Conservation (phyloP, 176 grass and related monocot genomes). For the Eleusine coracana region DNA sequence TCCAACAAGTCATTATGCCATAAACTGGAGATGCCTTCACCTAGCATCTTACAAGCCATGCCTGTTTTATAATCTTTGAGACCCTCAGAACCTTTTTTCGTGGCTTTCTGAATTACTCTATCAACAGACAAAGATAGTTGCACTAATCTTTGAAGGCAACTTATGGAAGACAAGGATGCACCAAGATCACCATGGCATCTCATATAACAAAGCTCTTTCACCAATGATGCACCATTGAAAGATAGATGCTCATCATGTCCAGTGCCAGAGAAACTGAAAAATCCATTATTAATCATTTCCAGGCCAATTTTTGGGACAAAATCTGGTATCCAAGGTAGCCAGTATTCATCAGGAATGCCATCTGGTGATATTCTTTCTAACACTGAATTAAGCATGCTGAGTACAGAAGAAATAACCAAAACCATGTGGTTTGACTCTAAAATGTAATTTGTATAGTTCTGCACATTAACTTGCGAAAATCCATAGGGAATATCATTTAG, state of each 20-base stretch:
- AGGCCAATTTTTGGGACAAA: conserved; percentile 93
- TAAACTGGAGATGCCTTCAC: conserved; percentile 75
- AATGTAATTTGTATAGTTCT: conserved; percentile 38
- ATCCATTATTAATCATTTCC: conserved; percentile 62
- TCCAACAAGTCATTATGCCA: conserved; percentile 61
- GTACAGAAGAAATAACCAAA: conserved; percentile 81
- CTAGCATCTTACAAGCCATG: conserved; percentile 72
- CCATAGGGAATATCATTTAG: conserved; percentile 59
- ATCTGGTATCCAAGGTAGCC: conserved; percentile 74
- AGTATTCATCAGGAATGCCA: conserved; percentile 29
- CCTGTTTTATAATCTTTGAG: conserved; percentile 38
- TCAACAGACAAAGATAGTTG: conserved; percentile 65
- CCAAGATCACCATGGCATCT: conserved; percentile 55
- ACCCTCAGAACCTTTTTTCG: conserved; percentile 43
- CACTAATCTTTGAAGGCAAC: conserved; percentile 78
- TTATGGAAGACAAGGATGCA: conserved; percentile 68
- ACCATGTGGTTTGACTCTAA: conserved; percentile 48
- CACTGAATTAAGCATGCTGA: conserved; percentile 79
- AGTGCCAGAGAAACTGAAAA: conserved; percentile 53
- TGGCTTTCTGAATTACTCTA: conserved; percentile 60
- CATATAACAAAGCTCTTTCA: conserved; percentile 56
- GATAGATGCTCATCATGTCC: conserved; percentile 34
- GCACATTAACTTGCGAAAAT: conserved; percentile 34
- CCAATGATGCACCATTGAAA: conserved; percentile 47
- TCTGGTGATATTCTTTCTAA: conserved; percentile 72